A percentile compares a stretch with the other conserved stretches of the same genome.
Conservation (phyloP, 2,329 filamentous ascomycete genomes). For the Penicillium olsonii region DNA sequence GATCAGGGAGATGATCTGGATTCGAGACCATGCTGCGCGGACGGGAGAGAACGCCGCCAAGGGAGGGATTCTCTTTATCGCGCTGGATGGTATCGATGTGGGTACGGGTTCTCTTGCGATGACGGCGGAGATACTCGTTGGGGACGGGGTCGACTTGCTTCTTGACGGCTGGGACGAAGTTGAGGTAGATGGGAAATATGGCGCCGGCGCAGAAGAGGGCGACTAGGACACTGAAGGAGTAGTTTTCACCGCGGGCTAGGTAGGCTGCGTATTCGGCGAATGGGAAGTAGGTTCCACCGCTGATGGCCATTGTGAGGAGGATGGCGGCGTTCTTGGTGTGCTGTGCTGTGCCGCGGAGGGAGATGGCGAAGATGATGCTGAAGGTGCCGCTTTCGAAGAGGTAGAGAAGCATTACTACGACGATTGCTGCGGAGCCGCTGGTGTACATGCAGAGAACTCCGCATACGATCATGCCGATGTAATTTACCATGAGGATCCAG, state of each 20-base stretch:
- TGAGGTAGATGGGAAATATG: constrained; percentile 58
- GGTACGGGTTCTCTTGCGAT: constrained; percentile 23
- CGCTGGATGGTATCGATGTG: constrained; percentile 16
- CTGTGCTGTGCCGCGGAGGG: constrained; percentile 58
- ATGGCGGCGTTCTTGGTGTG: constrained; percentile 60
- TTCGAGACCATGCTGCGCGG: constrained; percentile 30
- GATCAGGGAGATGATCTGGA: constrained; percentile 22
- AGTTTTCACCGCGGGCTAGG: constrained; percentile 43
- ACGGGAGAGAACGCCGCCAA: constrained; percentile 32
- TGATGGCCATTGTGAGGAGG: constrained; percentile 56
- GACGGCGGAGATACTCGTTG: constrained; percentile 37
- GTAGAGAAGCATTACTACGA: constrained; percentile 55
- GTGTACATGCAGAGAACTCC: constrained; percentile 54
- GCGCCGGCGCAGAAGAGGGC: constrained; percentile 54
- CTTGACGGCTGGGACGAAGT: constrained; percentile 49
- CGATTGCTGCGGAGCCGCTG: constrained; percentile 46
- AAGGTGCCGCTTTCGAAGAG: constrained; percentile 64
- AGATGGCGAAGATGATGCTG: constrained; percentile 59
- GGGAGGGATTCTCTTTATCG: constrained; percentile 32
- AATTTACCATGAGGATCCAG: constrained; percentile 57
- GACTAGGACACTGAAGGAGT: constrained; percentile 56
- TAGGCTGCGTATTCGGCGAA: constrained; percentile 55
- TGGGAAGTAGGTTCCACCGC: constrained; percentile 57
- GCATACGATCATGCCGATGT: constrained; percentile 55
- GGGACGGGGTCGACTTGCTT: constrained; percentile 54